Base-by-base conservation (phyloP, 164 flowering plant genomes). In the Chimonanthus praecox region DNA sequence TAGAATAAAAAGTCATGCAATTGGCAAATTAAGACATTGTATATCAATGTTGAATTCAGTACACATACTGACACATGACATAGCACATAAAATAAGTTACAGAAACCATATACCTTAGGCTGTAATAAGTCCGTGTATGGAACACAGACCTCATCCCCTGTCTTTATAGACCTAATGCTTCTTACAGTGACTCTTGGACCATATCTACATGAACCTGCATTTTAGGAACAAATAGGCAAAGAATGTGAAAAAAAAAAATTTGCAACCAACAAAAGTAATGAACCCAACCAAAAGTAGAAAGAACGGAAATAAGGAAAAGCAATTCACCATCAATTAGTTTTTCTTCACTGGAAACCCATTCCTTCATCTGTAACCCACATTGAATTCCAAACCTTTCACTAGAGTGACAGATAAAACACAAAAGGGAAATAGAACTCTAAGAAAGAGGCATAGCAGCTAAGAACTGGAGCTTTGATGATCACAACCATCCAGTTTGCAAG, bases 111-210 rank as follows among this genome's bases (percentile, higher is more conserved):
- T 80, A 90, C 97, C 92, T 82, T 88, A 20, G 91, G 90, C 77
- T 86, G 93, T 78, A 92, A 78, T 78, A 90, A 76, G 73, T 92
- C 95, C 1, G 80, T 84, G 85, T 92, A 90, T 1, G 95, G 69
- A 44, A 90, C 68, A 44, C 83, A 83, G 44, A 89, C 86, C 71
- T 86, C 88, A 76, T 87, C 93, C 0, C 88, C 89, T 67, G 79
- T 85, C 79, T 72, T 81, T 46, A 89, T 85, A 47, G 82, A 77
- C 83, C 83, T 89, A 67, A 90, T 84, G 75, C 88, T 89, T 58
- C 95, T 75, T 43, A 87, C 86, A 10, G 83, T 65, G 3, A 92
- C 48, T 73, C 82, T 87, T 18, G 94, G 95, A 58, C 92, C 95
- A 73, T 75, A 74, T 21, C 68, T 67, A 11, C 73, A 61, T 16